Evolutionary conservation across 495 filamentous ascomycete genomes (phyloP).

Genomic region (Xanthoparmelia taractica): DNA sequence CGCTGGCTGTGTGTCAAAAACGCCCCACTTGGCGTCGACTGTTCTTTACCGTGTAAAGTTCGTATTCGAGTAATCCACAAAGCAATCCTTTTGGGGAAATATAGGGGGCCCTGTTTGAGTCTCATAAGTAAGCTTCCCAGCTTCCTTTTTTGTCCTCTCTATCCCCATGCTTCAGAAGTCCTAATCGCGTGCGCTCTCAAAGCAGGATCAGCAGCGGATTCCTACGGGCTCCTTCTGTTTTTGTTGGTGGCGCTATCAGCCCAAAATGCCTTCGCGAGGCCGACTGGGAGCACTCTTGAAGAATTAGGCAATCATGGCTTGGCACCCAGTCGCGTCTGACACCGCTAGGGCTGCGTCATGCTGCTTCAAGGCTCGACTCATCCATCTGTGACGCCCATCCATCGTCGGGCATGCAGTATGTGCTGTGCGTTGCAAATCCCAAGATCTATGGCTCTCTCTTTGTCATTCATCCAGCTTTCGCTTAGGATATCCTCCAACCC

Average conservation of each 20-base stretch:
- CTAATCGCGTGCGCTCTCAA: no score
- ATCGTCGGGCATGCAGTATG: no score
- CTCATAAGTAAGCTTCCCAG: no score
- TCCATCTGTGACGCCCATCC: no score
- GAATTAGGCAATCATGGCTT: neutral
- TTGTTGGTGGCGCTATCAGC: no score
- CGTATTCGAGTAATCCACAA: neutral
- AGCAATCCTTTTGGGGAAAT: neutral
- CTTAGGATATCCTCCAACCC: neutral
- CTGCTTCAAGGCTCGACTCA: neutral
- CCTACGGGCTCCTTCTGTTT: neutral
- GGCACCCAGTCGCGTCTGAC: neutral
- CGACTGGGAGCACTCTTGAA: no score
- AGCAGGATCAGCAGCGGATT: neutral
- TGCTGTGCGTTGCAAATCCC: neutral
- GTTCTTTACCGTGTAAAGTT: no score
- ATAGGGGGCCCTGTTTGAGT: neutral
- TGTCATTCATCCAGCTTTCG: neutral
- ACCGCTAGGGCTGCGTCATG: neutral
- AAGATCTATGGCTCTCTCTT: neutral
- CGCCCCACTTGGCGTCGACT: neutral
- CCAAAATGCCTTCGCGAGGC: no score
- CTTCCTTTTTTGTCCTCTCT: no score
- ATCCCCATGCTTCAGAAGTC: no score
- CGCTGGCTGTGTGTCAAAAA: neutral